phyloP scores from a whole-genome alignment of 768 basidiomycete species.

The Favolaschia claudopus region DNA sequence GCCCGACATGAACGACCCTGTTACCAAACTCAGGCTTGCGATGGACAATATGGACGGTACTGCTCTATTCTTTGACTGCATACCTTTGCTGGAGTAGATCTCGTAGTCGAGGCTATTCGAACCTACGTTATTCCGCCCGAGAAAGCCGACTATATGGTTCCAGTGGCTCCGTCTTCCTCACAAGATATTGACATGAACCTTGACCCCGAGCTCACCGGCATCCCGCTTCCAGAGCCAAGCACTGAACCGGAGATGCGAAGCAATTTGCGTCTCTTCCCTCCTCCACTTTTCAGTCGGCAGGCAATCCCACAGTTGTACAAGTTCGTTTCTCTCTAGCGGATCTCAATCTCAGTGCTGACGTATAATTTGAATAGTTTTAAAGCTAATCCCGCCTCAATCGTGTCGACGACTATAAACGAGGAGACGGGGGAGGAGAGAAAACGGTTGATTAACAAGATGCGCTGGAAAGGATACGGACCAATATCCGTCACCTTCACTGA shows the following conservation, averaged over 20 bases:
- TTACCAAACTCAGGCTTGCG: constrained; percentile 70
- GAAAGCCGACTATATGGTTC: constrained; percentile 64
- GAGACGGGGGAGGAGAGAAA: constrained; percentile 84
- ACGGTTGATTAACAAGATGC: constrained; percentile 82
- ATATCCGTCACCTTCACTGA: constrained; percentile 75
- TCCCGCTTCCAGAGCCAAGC: constrained; percentile 22
- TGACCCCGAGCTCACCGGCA: constrained; percentile 54
- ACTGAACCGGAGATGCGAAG: constrained; percentile 45
- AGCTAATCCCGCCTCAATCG: constrained; percentile 76
- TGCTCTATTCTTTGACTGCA: background rate
- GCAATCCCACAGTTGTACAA: constrained; percentile 82
- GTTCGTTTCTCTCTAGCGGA: constrained; percentile 45
- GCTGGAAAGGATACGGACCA: constrained; percentile 88
- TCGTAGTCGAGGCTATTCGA: constrained; percentile 73
- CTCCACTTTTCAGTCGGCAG: constrained; percentile 89
- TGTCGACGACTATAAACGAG: constrained; percentile 70
- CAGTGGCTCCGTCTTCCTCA: constrained; percentile 32
- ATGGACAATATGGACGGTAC: constrained; percentile 87
- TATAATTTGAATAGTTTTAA: constrained; percentile 63
- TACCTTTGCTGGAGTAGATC: constrained; percentile 1
- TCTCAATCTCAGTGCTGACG: background rate
- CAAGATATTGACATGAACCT: constrained; percentile 49
- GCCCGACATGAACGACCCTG: constrained; percentile 74
- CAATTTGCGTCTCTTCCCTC: constrained; percentile 81
- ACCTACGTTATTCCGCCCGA: constrained; percentile 75